Base-by-base conservation (phyloP, 179 eudicot genomes). In the Beta lomatogona region DNA sequence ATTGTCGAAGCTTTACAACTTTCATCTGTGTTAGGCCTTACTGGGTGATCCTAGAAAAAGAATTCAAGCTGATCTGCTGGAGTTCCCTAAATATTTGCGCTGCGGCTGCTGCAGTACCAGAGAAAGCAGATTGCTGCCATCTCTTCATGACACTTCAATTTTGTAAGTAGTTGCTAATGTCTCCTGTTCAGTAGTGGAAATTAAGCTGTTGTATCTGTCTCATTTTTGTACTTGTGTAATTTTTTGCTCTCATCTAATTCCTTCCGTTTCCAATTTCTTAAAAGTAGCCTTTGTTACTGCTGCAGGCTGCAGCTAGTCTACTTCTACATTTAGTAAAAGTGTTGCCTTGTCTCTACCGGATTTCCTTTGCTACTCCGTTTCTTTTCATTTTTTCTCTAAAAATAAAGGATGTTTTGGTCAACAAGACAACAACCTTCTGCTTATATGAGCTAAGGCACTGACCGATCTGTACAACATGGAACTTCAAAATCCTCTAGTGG, bases 51-150 rank as follows among this genome's bases (percentile, higher is more conserved):
- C 98, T 45, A 86, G 99, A 74, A 91, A 89, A 91, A 89, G 87
- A 84, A 87, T 94, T 71, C 99, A 95, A 84, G 88, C 89, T 84
- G 97, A 95, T 86, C 94, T 95, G 59, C 75, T 92, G 83, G 97
- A 91, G 88, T 88, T 87, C 73, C 83, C 85, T n/a, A 91, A 89
- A 81, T 85, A 86, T 78, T 77, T 94, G 76, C 79, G 85, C 85
- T 94, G 98, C 82, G 88, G 82, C 86, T 94, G 98, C 88, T 94
- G 98, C 91, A 82, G 87, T 81, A 89, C 77, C 74, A 86, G 86
- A 84, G 82, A 86, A 73, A 87, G 75, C 87, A 80, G 59, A 73
- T 79, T 85, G 81, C 78, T 82, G 79, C 89, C 97, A 83, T 91
- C 91, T 76, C 85, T 91, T 91, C 98, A 90, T 78, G 96, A 92